Percentiles rank a stretch among this genome's conserved stretches.
Evolutionary conservation across 192 early-diverging fungal species (phyloP).

Genomic region (Podila clonocystis): DNA sequence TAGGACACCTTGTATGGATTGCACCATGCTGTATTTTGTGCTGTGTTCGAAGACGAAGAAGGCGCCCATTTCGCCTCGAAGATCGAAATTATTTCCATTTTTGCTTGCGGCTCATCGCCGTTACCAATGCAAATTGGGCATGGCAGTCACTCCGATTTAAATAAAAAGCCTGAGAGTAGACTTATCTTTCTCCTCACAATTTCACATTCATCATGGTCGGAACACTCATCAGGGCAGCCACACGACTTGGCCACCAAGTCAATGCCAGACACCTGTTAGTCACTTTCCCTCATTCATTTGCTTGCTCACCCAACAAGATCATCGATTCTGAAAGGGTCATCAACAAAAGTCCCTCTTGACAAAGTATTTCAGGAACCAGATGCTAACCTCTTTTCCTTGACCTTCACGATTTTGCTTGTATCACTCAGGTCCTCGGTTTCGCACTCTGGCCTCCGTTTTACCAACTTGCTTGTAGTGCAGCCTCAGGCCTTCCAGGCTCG

Average conservation of each 20-base stretch:
- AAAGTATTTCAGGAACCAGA: neutral
- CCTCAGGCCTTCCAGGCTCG: slow-evolving; percentile 12
- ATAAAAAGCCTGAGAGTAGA: too few species aligned
- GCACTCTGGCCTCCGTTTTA: slow-evolving; percentile 12
- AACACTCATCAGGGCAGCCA: slow-evolving; percentile 19
- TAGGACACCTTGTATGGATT: too few species aligned
- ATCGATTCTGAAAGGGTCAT: neutral
- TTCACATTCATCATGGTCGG: slow-evolving; percentile 15
- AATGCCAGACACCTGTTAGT: slow-evolving; percentile 24
- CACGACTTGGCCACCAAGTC: slow-evolving; percentile 9
- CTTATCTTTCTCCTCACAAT: too few species aligned
- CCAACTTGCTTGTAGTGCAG: slow-evolving; percentile 13
- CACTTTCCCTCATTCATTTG: neutral
- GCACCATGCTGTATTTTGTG: too few species aligned
- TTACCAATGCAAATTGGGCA: too few species aligned
- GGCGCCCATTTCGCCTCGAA: too few species aligned
- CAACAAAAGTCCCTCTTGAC: neutral
- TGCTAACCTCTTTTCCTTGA: neutral
- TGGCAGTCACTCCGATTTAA: too few species aligned
- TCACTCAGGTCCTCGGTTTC: slow-evolving; percentile 15
- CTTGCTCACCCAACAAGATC: too few species aligned
- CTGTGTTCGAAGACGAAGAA: too few species aligned
- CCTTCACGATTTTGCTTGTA: neutral
- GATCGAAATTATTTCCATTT: too few species aligned
- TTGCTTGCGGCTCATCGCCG: too few species aligned